Percentiles rank a stretch among this genome's conserved stretches.
These are phyloP conservation scores for Alternaria brassicae DNA, from an alignment of 2,329 filamentous ascomycete species.

Conservation along the genomic window DNA sequence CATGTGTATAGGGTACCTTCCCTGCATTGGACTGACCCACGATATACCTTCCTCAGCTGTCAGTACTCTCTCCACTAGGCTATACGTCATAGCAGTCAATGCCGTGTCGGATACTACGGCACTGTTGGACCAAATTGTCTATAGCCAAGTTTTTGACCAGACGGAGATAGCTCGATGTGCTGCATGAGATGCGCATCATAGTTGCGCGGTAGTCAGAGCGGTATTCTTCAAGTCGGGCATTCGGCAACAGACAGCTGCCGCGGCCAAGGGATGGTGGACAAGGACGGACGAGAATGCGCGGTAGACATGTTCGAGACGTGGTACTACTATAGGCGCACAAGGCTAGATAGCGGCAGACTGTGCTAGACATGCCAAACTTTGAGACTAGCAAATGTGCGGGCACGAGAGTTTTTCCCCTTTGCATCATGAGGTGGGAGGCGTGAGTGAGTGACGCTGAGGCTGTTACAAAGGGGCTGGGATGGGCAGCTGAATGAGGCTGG, in stretches of 20 bases:
- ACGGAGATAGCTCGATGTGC: neutral
- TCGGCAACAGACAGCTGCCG: neutral
- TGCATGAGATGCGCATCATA: neutral
- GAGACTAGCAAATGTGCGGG: neutral
- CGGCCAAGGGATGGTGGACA: neutral
- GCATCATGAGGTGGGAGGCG: neutral
- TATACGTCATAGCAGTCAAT: neutral
- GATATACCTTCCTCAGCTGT: neutral
- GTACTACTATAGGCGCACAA: constrained; percentile 1
- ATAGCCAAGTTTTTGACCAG: neutral
- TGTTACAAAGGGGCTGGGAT: neutral
- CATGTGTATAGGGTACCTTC: neutral
- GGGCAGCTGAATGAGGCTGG: constrained; percentile 4
- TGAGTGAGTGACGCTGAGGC: neutral
- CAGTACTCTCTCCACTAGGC: neutral
- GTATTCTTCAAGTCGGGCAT: neutral
- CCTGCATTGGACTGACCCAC: neutral
- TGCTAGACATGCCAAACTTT: constrained; percentile 7
- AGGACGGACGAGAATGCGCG: neutral
- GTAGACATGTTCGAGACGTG: neutral
- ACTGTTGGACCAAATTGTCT: neutral
- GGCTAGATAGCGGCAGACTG: neutral
- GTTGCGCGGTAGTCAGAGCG: neutral
- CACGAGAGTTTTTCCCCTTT: neutral
- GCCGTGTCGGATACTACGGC: neutral